A percentile compares a stretch with the other conserved stretches of the same genome.
Conservation (phyloP, 495 filamentous ascomycete species). For the Sphaerosporella brunnea region DNA sequence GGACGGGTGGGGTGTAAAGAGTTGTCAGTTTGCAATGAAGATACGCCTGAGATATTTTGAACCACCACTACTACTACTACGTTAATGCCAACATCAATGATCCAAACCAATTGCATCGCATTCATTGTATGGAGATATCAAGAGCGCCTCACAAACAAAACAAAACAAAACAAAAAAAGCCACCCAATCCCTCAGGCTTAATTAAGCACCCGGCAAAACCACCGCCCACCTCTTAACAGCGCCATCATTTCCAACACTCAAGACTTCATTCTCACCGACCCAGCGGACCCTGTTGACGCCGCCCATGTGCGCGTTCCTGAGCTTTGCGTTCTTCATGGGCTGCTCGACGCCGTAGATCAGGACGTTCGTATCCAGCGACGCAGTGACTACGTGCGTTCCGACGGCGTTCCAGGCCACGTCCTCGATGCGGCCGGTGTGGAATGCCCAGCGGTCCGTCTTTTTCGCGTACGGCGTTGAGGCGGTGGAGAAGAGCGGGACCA, state of each 20-base stretch:
- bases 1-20: too few relatives aligned
- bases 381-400: constrained; percentile 63
- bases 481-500: constrained; percentile 60
- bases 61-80: too few relatives aligned
- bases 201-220: constrained; percentile 27
- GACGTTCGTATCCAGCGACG: constrained; percentile 73
- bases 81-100: too few relatives aligned
- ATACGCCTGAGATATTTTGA: too few relatives aligned
- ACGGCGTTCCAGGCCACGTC: constrained; percentile 63
- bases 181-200: background rate
- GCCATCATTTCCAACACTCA: constrained; percentile 70
- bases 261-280: constrained; percentile 47
- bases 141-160: too few relatives aligned
- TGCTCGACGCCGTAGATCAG: constrained; percentile 72
- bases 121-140: too few relatives aligned
- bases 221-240: constrained; percentile 81
- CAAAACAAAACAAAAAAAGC: background rate
- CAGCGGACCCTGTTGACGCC: constrained; percentile 80
- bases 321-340: constrained; percentile 63
- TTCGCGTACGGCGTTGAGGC: constrained; percentile 34
- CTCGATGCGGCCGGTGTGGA: constrained; percentile 75
- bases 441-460: constrained; percentile 67
- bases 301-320: constrained; percentile 78
- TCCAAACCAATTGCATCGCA: too few relatives aligned
- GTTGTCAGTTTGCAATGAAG: too few relatives aligned